These are phyloP conservation scores for Suillus brevipes DNA, from an alignment of 768 basidiomycete genomes.

Conservation along the genomic window DNA sequence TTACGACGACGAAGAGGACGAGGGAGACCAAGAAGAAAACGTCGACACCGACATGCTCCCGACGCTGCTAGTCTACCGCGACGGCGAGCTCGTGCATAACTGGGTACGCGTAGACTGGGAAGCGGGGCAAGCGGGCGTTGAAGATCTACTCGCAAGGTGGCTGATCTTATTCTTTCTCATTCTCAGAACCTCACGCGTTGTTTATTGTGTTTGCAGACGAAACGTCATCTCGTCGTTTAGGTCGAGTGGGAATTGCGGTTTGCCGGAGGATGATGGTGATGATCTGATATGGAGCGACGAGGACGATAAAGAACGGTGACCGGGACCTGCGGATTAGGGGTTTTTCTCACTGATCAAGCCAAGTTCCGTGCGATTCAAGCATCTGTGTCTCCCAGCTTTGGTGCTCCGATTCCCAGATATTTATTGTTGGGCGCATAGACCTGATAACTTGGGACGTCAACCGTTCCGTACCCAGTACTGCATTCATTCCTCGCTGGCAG, in stretches of 20 bases:
- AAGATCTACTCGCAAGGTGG: constrained; percentile 67
- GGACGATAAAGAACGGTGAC: constrained; percentile 33
- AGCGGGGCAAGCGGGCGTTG: constrained; percentile 63
- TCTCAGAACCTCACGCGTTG: not conserved
- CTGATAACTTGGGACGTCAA: not conserved
- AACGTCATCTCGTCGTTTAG: constrained; percentile 22
- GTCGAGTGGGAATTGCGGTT: constrained; percentile 41
- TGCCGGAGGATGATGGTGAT: constrained; percentile 52
- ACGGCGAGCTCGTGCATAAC: constrained; percentile 80
- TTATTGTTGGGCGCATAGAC: not conserved
- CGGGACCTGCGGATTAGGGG: not conserved
- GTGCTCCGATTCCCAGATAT: not conserved
- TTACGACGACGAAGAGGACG: constrained; percentile 40
- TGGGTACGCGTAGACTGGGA: constrained; percentile 92
- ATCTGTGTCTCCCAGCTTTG: not conserved
- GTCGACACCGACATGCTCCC: constrained; percentile 81
- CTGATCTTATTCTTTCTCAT: not conserved
- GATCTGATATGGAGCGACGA: constrained; percentile 56
- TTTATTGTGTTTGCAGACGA: constrained; percentile 16
- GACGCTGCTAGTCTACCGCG: constrained; percentile 75
- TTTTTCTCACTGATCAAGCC: not conserved
- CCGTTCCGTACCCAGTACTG: not conserved
- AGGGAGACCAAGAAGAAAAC: constrained; percentile 54
- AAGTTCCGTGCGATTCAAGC: not conserved
- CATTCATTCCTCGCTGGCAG: not conserved